Evolutionary conservation across 768 basidiomycete species (phyloP), one percentile per base, ranked within the genome.

Genomic region (Mycena filopes): DNA sequence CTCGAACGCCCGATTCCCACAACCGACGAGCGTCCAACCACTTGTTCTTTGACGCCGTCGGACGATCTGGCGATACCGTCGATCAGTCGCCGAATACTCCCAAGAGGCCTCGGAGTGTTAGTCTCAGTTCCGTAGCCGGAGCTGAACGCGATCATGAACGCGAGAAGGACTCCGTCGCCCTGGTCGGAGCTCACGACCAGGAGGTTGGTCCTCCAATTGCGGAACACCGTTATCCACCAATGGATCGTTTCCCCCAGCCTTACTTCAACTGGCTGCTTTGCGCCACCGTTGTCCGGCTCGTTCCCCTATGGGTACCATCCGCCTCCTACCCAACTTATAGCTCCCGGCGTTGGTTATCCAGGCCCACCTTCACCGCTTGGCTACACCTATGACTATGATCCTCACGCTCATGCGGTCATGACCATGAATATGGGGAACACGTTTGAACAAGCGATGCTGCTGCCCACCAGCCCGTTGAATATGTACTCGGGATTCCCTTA

Each of bases 41-140:
- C 55, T 66, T 79, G 18, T 71, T 79, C 56, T 82, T 81, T 66
- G 83, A 80, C 75, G 75, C 79, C 43, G 72, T 78, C 41, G 75
- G 74, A 46, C 74, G 72, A 67, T 16, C 62, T 4, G 33, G 11
- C 56, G 28, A 54, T 13, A 26, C 67, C 62, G 57, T 48, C 9
- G 56, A 58, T 46, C 54, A 56, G 26, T 31, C 36, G 23, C 55
- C 48, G 36, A 59, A 48, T 23, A 55, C 45, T 45, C 42, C 61
- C 13, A 57, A 60, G 36, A 62, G 70, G 46, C 54, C 56, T 38
- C 64, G 64, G 60, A 65, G 65, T 33, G 60, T 53, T 15, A 69
- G 67, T 49, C 47, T 66, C 43, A 33, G 33, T 55, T 66, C 65
- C 13, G 45, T 51, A 16, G 47, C 64, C 16, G 49, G 46, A 41